Conservation (phyloP, 108 stramenopile species). For the Skeletonema grethae region DNA sequence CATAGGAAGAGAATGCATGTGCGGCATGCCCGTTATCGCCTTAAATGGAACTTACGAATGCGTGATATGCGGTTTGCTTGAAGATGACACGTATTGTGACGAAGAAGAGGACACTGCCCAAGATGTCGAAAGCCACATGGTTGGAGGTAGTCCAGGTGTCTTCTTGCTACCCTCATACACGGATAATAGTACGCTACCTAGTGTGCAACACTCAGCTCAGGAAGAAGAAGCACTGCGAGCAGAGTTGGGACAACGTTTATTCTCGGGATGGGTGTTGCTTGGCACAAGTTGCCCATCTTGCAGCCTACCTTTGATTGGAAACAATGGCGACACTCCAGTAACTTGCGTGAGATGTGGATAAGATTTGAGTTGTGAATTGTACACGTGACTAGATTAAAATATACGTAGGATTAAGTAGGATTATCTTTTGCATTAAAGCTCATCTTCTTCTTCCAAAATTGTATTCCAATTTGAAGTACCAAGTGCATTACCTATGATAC, state of each 20-base stretch:
- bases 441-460: neutral
- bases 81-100: conserved; percentile 5
- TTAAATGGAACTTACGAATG: conserved; percentile 11
- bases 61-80: conserved; percentile 6
- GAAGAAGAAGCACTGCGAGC: neutral
- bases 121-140: conserved; percentile 1
- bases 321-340: neutral
- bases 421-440: neutral
- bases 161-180: neutral
- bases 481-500: conserved; percentile 6
- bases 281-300: neutral
- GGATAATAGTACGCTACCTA: neutral
- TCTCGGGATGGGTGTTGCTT: neutral
- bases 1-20: neutral
- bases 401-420: neutral
- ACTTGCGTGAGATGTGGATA: conserved; percentile 9
- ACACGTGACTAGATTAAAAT: too few relatives aligned
- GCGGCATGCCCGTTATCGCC: conserved; percentile 11
- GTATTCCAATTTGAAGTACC: conserved; percentile 11
- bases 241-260: conserved; percentile 5
- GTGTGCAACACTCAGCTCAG: neutral
- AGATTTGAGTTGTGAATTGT: neutral
- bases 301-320: conserved; percentile 11
- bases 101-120: neutral
- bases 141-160: neutral